Evolutionary conservation across 208 protist species (phyloP).

Genomic region (Acanthamoeba lenticulata): DNA sequence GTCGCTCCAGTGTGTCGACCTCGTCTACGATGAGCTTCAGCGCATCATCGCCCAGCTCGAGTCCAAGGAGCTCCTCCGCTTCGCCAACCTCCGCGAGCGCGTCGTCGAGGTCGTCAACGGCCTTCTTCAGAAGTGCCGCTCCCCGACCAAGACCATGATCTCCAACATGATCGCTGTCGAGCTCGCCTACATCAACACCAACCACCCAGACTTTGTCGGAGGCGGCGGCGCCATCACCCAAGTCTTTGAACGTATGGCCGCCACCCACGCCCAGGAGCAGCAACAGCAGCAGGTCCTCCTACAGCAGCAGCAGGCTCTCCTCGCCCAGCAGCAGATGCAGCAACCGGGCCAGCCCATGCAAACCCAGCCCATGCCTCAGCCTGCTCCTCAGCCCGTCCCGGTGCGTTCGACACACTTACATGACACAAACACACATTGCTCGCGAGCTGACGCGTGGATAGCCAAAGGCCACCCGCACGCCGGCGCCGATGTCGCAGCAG

Average conservation of each 20-base stretch:
- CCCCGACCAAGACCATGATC: conserved; percentile 91
- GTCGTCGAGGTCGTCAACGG: conserved; percentile 91
- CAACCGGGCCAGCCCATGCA: neutral
- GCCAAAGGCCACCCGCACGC: neutral
- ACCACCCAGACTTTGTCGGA: conserved; percentile 89
- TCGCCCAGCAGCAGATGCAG: neutral
- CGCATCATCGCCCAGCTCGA: conserved; percentile 91
- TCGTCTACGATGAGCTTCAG: conserved; percentile 96
- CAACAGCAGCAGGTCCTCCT: neutral
- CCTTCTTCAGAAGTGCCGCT: conserved; percentile 86
- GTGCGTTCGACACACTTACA: neutral
- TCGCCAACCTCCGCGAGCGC: conserved; percentile 91
- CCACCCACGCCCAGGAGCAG: conserved; percentile 67
- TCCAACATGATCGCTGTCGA: conserved; percentile 94
- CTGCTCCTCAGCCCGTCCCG: neutral
- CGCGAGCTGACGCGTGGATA: neutral
- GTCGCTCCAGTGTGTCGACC: conserved; percentile 93
- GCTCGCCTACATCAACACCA: conserved; percentile 97
- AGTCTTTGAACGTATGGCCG: conserved; percentile 27
- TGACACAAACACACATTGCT: neutral
- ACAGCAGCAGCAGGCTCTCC: conserved; percentile 53
- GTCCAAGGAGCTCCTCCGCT: conserved; percentile 88
- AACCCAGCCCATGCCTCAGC: neutral
- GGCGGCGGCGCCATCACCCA: conserved; percentile 58
- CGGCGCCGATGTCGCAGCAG: neutral